A percentile compares a stretch with the other conserved stretches of the same genome.
Conservation (phyloP, 1,139 yeast species). For the Saccharomycopsis hybrid region DNA sequence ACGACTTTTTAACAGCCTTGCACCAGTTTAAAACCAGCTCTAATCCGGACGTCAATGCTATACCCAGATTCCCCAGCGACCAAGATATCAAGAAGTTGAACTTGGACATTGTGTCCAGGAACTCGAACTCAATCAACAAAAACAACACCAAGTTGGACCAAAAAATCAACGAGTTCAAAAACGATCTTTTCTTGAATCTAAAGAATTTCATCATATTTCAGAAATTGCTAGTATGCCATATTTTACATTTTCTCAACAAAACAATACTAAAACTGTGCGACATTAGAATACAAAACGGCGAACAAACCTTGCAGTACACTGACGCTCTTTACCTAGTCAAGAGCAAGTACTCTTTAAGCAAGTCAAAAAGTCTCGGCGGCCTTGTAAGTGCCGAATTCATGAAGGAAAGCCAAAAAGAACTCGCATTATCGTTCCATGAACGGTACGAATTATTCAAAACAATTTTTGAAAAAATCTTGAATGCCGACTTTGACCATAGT, state of each 20-base stretch:
- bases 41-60: neutral
- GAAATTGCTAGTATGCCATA: conserved; percentile 7
- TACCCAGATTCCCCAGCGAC: neutral
- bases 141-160: conserved; percentile 9
- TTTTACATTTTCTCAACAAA: conserved; percentile 17
- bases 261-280: conserved; percentile 8
- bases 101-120: conserved; percentile 11
- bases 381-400: conserved; percentile 7
- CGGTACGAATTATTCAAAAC: conserved; percentile 9
- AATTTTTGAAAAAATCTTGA: conserved; percentile 13
- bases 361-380: neutral
- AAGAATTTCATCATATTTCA: conserved; percentile 14
- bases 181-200: conserved; percentile 13
- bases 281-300: neutral
- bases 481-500: conserved; percentile 6
- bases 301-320: conserved; percentile 4
- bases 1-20: conserved; percentile 5
- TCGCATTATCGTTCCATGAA: conserved; percentile 17
- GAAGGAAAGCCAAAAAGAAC: conserved; percentile 2
- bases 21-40: neutral
- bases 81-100: conserved; percentile 6
- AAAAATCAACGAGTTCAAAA: conserved; percentile 9
- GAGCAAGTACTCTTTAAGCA: conserved; percentile 4
- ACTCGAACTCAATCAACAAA: neutral
- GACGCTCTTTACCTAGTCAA: conserved; percentile 10